Evolutionary conservation across 768 basidiomycete species (phyloP).

Genomic region (Holtermanniella nyarrowii): DNA sequence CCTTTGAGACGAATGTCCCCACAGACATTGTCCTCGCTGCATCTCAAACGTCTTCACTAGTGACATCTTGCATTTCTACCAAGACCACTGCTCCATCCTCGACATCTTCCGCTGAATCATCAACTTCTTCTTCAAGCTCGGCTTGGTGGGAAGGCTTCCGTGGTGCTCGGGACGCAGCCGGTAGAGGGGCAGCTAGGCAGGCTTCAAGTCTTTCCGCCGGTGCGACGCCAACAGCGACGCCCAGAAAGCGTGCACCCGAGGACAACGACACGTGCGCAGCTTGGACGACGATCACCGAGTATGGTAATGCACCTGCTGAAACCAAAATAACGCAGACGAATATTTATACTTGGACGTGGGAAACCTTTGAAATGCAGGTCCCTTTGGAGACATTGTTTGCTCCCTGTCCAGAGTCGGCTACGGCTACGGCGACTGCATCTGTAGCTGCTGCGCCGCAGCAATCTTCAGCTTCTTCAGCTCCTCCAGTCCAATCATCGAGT

Average conservation of each 20-base stretch:
- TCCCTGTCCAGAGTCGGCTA: neutral
- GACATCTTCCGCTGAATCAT: neutral
- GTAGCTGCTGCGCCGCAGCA: too few species aligned
- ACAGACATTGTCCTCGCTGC: neutral
- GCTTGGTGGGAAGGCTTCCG: neutral
- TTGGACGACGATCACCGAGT: neutral
- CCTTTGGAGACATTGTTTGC: neutral
- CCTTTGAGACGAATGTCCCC: neutral
- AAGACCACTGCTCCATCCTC: neutral
- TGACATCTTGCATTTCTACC: neutral
- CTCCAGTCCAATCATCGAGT: too few species aligned
- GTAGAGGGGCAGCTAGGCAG: too few species aligned
- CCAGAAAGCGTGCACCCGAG: neutral
- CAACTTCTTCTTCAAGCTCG: neutral
- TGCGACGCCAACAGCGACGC: neutral
- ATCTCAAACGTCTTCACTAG: neutral
- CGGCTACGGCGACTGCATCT: too few species aligned
- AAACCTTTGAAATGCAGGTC: neutral
- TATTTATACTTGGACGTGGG: neutral
- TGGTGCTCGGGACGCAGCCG: neutral
- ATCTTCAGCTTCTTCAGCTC: too few species aligned
- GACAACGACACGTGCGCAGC: neutral
- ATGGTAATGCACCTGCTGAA: neutral
- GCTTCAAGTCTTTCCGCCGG: too few species aligned
- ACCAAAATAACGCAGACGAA: neutral